A percentile compares a stretch with the other conserved stretches of the same genome.
Conservation (phyloP, 352 stramenopile species). For the Pythium aphanidermatum region DNA sequence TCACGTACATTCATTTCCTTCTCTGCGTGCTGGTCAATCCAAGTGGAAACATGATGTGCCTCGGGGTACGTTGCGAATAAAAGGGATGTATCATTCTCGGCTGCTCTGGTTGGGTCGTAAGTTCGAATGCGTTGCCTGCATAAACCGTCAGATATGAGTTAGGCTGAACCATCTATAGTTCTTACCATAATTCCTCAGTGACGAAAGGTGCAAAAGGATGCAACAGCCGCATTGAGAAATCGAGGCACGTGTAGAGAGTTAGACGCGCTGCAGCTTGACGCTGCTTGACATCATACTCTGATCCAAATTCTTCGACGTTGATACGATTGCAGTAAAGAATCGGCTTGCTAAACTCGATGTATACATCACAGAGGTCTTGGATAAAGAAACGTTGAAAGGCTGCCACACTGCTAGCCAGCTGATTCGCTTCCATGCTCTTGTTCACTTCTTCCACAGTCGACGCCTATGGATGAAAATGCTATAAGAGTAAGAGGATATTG, state of each 20-base stretch:
- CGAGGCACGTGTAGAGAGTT: constrained; percentile 92
- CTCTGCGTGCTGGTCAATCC: constrained; percentile 12
- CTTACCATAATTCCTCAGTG: constrained; percentile 98
- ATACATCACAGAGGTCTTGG: constrained; percentile 84
- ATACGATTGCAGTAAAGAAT: constrained; percentile 74
- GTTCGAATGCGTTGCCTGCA: constrained; percentile 53
- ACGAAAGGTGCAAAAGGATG: constrained; percentile 99
- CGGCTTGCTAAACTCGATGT: constrained; percentile 85
- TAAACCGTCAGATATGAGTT: background rate
- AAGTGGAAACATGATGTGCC: constrained; percentile 51
- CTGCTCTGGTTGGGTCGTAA: constrained; percentile 28
- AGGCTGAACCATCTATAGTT: background rate
- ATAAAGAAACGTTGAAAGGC: constrained; percentile 82
- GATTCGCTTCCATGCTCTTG: constrained; percentile 56
- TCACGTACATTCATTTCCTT: constrained; percentile 18
- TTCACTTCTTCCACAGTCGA: constrained; percentile 46
- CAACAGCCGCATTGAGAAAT: constrained; percentile 94
- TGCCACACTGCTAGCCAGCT: constrained; percentile 57
- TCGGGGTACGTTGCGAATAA: constrained; percentile 80
- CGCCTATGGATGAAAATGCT: constrained; percentile 1
- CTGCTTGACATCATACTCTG: constrained; percentile 48
- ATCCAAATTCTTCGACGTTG: constrained; percentile 21
- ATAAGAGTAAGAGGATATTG: background rate
- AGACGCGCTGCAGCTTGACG: constrained; percentile 83
- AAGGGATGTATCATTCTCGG: constrained; percentile 43